These are phyloP conservation scores for Metschnikowia noctiluminum DNA, from an alignment of 805 yeast genomes.

Conservation along the genomic window DNA sequence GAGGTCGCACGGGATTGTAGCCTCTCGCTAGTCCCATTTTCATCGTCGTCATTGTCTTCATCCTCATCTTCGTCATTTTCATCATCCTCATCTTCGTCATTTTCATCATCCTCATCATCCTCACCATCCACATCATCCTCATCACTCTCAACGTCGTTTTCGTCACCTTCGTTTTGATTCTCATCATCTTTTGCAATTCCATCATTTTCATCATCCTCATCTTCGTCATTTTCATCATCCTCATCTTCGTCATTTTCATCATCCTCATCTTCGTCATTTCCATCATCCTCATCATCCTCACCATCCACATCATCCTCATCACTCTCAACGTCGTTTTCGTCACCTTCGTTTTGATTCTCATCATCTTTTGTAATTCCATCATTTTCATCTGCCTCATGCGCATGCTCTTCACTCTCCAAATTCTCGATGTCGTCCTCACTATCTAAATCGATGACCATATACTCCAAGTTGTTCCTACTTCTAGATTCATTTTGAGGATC, in stretches of 20 bases:
- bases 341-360: background rate
- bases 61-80: no score
- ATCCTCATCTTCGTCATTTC: background rate
- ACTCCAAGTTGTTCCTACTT: background rate
- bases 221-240: no score
- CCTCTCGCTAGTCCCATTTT: no score
- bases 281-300: background rate
- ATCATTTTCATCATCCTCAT: background rate
- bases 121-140: no score
- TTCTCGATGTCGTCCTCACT: constrained; percentile 28
- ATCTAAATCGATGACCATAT: constrained; percentile 16
- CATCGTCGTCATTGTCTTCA: no score
- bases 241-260: no score
- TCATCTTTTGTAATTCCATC: no score
- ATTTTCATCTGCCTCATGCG: background rate
- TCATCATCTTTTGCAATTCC: background rate
- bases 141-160: background rate
- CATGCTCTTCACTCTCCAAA: constrained; percentile 18
- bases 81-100: background rate
- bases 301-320: background rate
- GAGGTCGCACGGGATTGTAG: no score
- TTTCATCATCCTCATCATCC: background rate
- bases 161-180: background rate
- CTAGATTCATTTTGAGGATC: background rate
- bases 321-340: background rate